Evolutionary conservation across 768 basidiomycete genomes (phyloP).

Genomic region (Tylopilus felleus): DNA sequence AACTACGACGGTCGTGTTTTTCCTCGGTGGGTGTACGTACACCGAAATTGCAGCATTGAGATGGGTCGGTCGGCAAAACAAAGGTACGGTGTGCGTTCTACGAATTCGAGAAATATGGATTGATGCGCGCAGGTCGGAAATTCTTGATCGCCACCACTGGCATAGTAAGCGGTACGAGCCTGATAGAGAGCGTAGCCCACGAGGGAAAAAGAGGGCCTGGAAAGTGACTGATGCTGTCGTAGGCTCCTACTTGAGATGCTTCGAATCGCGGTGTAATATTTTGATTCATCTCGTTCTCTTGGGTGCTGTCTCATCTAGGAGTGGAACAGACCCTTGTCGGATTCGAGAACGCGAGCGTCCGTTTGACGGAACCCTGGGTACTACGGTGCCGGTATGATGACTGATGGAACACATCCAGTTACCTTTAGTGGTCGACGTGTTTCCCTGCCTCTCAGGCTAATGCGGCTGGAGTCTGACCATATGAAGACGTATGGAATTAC

Average conservation of each 20-base stretch:
- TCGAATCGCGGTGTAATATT: slow-evolving; percentile 9
- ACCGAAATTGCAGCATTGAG: slow-evolving; percentile 95
- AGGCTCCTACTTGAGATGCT: slow-evolving; percentile 8
- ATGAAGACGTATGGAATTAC: neutral
- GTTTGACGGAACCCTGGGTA: too few relatives aligned
- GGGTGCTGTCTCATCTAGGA: slow-evolving; percentile 6
- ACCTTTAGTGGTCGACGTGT: too few relatives aligned
- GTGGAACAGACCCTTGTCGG: neutral
- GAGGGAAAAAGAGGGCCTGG: slow-evolving; percentile 25
- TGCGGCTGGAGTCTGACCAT: neutral
- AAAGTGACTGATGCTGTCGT: slow-evolving; percentile 34
- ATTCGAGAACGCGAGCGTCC: too few relatives aligned
- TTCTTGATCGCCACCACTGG: slow-evolving; percentile 92
- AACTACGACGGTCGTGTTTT: slow-evolving; percentile 90
- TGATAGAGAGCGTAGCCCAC: slow-evolving; percentile 67
- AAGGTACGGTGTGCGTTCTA: slow-evolving; percentile 46
- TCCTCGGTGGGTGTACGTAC: slow-evolving; percentile 95
- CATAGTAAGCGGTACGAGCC: slow-evolving; percentile 74
- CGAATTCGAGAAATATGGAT: neutral
- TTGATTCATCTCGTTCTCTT: slow-evolving; percentile 11
- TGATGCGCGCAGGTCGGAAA: slow-evolving; percentile 59
- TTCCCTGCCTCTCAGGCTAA: neutral
- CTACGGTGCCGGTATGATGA: slow-evolving; percentile 12
- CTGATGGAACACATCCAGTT: too few relatives aligned
- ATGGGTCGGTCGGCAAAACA: slow-evolving; percentile 85